A percentile compares a stretch with the other conserved stretches of the same genome.
These are phyloP conservation scores for Ophiorrhiza pumila DNA, from an alignment of 257 asterid genomes.

Conservation along the genomic window DNA sequence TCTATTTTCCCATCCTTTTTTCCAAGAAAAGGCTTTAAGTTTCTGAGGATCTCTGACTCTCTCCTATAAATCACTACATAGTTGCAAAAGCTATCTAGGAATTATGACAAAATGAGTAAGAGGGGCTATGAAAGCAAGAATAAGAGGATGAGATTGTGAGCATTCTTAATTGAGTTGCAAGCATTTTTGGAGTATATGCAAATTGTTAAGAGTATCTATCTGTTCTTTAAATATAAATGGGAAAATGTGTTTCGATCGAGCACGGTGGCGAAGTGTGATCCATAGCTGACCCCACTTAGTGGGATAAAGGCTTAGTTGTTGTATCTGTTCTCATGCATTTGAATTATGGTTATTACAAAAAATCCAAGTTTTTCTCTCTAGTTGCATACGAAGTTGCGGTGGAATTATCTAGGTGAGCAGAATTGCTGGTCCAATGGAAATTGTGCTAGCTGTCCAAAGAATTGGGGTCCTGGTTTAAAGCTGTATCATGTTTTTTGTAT, in stretches of 20 bases:
- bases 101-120: background rate
- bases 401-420: background rate
- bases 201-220: background rate
- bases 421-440: background rate
- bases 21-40: background rate
- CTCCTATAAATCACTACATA: background rate
- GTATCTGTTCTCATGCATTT: no score
- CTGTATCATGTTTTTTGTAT: background rate
- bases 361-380: background rate
- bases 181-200: background rate
- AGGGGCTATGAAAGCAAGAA: background rate
- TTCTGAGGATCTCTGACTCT: background rate
- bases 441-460: background rate
- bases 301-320: no score
- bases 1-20: no score
- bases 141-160: background rate
- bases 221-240: no score
- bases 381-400: background rate
- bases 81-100: background rate
- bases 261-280: no score
- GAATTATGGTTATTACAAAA: background rate
- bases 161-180: background rate
- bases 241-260: no score
- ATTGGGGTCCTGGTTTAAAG: background rate
- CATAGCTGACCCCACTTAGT: no score